Percentiles rank a stretch among this genome's conserved stretches.
These are phyloP conservation scores for Cryphonectria parasitica DNA, from an alignment of 2,329 filamentous ascomycete species.

Conservation along the genomic window DNA sequence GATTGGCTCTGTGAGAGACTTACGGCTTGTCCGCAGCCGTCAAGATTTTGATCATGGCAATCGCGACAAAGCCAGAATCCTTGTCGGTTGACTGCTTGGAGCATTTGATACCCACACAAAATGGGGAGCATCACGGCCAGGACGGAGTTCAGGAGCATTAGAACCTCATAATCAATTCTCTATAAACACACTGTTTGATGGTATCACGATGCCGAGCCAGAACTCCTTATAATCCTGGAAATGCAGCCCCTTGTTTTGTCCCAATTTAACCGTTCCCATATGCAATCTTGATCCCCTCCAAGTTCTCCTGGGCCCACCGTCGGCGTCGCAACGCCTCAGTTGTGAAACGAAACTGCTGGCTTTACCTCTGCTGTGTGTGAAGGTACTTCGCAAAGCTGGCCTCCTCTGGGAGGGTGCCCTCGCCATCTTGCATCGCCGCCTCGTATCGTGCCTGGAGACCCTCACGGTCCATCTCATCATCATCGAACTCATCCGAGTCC, in stretches of 20 bases:
- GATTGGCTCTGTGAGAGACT: background rate
- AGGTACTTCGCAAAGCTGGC: conserved; percentile 67
- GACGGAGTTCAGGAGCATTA: conserved; percentile 26
- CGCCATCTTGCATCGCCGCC: conserved; percentile 68
- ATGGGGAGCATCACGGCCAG: conserved; percentile 4
- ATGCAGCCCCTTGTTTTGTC: conserved; percentile 26
- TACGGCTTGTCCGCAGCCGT: background rate
- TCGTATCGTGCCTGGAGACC: conserved; percentile 78
- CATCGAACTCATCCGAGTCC: conserved; percentile 59
- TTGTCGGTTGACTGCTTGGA: background rate
- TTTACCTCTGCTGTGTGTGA: conserved; percentile 44
- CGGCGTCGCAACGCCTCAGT: background rate
- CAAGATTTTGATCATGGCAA: background rate
- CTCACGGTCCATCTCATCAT: conserved; percentile 63
- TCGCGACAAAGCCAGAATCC: background rate
- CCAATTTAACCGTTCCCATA: conserved; percentile 15
- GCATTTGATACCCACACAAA: background rate
- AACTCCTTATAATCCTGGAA: conserved; percentile 32
- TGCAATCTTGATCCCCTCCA: conserved; percentile 33
- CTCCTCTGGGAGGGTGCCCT: conserved; percentile 54
- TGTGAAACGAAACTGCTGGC: background rate
- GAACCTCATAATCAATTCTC: conserved; percentile 23
- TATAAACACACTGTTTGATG: conserved; percentile 29
- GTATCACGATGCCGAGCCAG: conserved; percentile 33
- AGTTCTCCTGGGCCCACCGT: background rate